phyloP scores from a whole-genome alignment of 148 eudicot species.

The Rheum nobile region DNA sequence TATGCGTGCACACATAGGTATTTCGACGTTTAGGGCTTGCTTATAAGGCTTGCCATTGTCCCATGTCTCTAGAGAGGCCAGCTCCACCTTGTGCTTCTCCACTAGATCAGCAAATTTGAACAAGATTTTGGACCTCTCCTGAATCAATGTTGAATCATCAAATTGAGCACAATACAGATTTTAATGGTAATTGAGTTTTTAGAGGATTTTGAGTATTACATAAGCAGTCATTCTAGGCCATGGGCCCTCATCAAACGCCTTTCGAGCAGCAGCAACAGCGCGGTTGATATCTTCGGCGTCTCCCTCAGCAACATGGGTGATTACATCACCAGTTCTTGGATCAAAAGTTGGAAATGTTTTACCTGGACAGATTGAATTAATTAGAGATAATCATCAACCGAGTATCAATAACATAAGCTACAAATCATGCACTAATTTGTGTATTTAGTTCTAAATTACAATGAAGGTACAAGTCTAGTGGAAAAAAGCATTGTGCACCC shows the following conservation, averaged over 20 bases:
- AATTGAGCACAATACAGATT: too few species aligned
- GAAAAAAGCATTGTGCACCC: background rate
- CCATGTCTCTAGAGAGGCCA: conserved; percentile 60
- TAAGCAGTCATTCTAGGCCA: conserved; percentile 98
- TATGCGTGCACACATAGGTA: conserved; percentile 41
- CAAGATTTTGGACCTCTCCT: conserved; percentile 50
- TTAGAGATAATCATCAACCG: background rate
- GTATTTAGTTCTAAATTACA: background rate
- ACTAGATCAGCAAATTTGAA: conserved; percentile 53
- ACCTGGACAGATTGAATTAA: conserved; percentile 25
- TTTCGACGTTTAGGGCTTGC: conserved; percentile 29
- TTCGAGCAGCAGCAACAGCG: conserved; percentile 89
- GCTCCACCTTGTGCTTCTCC: conserved; percentile 45
- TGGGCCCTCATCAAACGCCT: conserved; percentile 95
- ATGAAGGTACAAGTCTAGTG: too few species aligned
- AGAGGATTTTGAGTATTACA: conserved; percentile 17
- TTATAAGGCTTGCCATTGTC: conserved; percentile 46
- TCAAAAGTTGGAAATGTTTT: conserved; percentile 88
- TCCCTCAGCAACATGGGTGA: conserved; percentile 75
- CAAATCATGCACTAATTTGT: background rate
- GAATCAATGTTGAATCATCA: background rate
- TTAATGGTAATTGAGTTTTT: too few species aligned
- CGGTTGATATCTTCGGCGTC: conserved; percentile 72
- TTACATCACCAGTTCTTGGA: conserved; percentile 82
- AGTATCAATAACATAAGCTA: too few species aligned